These are phyloP conservation scores for Aspergillus caelatus DNA, from an alignment of 2,329 filamentous ascomycete species.

Conservation along the genomic window DNA sequence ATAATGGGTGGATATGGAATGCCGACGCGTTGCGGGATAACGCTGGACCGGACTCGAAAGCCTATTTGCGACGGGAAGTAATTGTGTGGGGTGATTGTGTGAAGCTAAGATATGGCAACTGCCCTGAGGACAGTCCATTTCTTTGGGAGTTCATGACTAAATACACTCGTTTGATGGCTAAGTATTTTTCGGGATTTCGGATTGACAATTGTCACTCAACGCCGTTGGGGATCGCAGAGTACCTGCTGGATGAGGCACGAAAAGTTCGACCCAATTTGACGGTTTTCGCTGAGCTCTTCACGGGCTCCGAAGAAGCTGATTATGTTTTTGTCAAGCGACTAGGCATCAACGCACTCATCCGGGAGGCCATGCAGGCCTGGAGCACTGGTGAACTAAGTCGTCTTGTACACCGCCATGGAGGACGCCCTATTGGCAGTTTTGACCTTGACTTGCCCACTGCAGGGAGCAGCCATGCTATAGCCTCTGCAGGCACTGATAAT, in stretches of 20 bases:
- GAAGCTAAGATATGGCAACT: conserved; percentile 85
- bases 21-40: conserved; percentile 94
- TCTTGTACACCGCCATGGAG: conserved; percentile 89
- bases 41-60: conserved; percentile 82
- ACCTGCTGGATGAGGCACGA: conserved; percentile 92
- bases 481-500: conserved; percentile 32
- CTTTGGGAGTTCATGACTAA: conserved; percentile 95
- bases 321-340: conserved; percentile 94
- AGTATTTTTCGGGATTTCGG: conserved; percentile 91
- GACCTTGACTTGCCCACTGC: conserved; percentile 84
- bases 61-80: conserved; percentile 94
- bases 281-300: conserved; percentile 93
- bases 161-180: conserved; percentile 89
- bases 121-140: conserved; percentile 83
- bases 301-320: conserved; percentile 92
- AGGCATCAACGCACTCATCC: conserved; percentile 86
- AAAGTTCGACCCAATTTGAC: conserved; percentile 84
- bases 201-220: conserved; percentile 99
- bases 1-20: conserved; percentile 99
- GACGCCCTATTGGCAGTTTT: conserved; percentile 93
- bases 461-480: conserved; percentile 53
- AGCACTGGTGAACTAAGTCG: conserved; percentile 89
- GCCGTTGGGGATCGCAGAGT: conserved; percentile 89
- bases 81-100: conserved; percentile 99
- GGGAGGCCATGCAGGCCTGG: conserved; percentile 99